These are phyloP conservation scores for Chaetomium fimeti DNA, from an alignment of 495 filamentous ascomycete genomes.

Conservation along the genomic window DNA sequence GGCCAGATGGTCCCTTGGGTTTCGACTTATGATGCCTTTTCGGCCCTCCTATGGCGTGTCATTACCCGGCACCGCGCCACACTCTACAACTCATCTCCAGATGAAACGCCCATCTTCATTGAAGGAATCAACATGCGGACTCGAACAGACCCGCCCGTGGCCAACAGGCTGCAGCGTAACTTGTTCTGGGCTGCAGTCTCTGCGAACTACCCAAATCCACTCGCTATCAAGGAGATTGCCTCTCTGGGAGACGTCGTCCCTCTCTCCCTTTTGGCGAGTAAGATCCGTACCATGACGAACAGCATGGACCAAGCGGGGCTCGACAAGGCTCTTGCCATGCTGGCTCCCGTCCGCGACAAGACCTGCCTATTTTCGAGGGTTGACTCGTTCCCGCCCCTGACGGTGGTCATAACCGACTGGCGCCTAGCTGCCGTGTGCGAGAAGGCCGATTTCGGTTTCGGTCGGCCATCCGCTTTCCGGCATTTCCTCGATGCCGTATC, in stretches of 20 bases:
- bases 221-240: constrained; percentile 37
- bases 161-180: constrained; percentile 39
- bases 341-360: constrained; percentile 44
- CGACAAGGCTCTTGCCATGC: constrained; percentile 30
- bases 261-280: constrained; percentile 37
- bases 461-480: constrained; percentile 28
- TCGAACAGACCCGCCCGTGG: constrained; percentile 34
- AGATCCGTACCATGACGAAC: constrained; percentile 42
- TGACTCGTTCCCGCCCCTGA: constrained; percentile 35
- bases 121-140: constrained; percentile 46
- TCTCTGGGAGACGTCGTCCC: constrained; percentile 32
- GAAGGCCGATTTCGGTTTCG: constrained; percentile 38
- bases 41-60: constrained; percentile 42
- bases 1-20: constrained; percentile 35
- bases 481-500: constrained; percentile 34
- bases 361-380: constrained; percentile 33
- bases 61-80: constrained; percentile 37
- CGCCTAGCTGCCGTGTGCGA: constrained; percentile 31
- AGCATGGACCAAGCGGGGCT: constrained; percentile 37
- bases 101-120: constrained; percentile 26
- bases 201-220: constrained; percentile 23
- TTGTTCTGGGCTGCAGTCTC: constrained; percentile 37
- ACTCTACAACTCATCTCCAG: constrained; percentile 32
- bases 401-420: constrained; percentile 35
- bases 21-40: constrained; percentile 47